These are phyloP conservation scores for Ammopiptanthus mongolicus DNA, from an alignment of 306 rosid genomes.

Conservation along the genomic window DNA sequence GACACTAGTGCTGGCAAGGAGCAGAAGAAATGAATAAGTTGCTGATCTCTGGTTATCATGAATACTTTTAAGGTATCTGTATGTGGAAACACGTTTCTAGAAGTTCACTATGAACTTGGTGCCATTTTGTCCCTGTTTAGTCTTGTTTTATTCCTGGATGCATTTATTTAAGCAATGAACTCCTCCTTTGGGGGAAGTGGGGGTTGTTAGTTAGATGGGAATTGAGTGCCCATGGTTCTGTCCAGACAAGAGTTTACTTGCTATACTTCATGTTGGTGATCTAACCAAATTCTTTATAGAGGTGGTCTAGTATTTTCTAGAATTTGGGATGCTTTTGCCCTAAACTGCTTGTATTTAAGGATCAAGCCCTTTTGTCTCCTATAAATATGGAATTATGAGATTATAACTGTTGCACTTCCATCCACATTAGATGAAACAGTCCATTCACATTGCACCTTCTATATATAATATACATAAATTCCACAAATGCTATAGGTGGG, in stretches of 20 bases:
- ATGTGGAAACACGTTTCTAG: not conserved
- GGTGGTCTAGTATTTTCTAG: not conserved
- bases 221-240: not conserved
- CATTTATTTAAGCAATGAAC: not conserved
- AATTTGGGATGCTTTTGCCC: not conserved
- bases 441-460: not conserved
- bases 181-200: not conserved
- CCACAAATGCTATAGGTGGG: not conserved
- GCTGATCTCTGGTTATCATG: not conserved
- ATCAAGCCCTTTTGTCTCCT: not conserved
- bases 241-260: not conserved
- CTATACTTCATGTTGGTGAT: not conserved
- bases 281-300: not conserved
- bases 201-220: not conserved
- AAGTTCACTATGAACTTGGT: not conserved
- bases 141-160: not conserved
- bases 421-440: not conserved
- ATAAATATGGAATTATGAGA: not conserved
- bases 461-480: not conserved
- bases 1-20: constrained; percentile 26
- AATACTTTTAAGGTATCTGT: not conserved
- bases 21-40: constrained; percentile 39
- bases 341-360: not conserved
- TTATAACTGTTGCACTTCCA: not conserved
- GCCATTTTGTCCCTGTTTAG: not conserved